A percentile compares a stretch with the other conserved stretches of the same genome.
These are phyloP conservation scores for Vachellia pachyceras DNA, from an alignment of 306 rosid species.

Conservation along the genomic window DNA sequence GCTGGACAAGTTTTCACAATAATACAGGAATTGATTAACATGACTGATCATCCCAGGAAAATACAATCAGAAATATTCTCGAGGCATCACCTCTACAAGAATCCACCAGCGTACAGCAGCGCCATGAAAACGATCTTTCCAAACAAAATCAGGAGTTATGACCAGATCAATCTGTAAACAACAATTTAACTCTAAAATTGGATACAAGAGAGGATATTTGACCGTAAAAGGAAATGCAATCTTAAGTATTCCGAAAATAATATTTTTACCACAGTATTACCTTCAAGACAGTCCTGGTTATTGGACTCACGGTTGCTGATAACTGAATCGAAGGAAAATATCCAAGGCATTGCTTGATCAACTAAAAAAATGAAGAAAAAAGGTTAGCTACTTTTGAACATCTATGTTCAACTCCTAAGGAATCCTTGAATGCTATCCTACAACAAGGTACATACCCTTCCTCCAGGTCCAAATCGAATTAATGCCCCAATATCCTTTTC, in stretches of 20 bases:
- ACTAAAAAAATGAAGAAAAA: slow-evolving; percentile 44
- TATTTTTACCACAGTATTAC: slow-evolving; percentile 44
- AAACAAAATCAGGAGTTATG: slow-evolving; percentile 68
- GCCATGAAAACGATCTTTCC: slow-evolving; percentile 98
- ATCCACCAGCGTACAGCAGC: slow-evolving; percentile 93
- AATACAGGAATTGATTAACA: slow-evolving; percentile 15
- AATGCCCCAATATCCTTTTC: slow-evolving; percentile 93
- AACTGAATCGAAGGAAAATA: slow-evolving; percentile 89
- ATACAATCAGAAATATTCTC: slow-evolving; percentile 7
- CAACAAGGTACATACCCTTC: slow-evolving; percentile 68
- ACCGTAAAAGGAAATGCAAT: slow-evolving; percentile 28
- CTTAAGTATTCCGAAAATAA: slow-evolving; percentile 8
- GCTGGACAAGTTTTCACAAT: not conserved
- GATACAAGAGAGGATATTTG: slow-evolving; percentile 13
- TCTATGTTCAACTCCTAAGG: slow-evolving; percentile 27
- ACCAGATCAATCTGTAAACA: slow-evolving; percentile 73
- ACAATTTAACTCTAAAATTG: slow-evolving; percentile 26
- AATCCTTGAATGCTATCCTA: slow-evolving; percentile 29
- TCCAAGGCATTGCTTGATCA: slow-evolving; percentile 85
- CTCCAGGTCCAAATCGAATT: slow-evolving; percentile 89
- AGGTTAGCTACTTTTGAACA: slow-evolving; percentile 29
- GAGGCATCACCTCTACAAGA: slow-evolving; percentile 82
- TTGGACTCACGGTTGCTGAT: slow-evolving; percentile 94
- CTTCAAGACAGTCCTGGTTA: slow-evolving; percentile 97
- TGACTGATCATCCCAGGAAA: slow-evolving; percentile 24